Percentiles rank a stretch among this genome's conserved stretches.
These are phyloP conservation scores for Eleusine indica DNA, from an alignment of 176 grass and related monocot species.

Conservation along the genomic window DNA sequence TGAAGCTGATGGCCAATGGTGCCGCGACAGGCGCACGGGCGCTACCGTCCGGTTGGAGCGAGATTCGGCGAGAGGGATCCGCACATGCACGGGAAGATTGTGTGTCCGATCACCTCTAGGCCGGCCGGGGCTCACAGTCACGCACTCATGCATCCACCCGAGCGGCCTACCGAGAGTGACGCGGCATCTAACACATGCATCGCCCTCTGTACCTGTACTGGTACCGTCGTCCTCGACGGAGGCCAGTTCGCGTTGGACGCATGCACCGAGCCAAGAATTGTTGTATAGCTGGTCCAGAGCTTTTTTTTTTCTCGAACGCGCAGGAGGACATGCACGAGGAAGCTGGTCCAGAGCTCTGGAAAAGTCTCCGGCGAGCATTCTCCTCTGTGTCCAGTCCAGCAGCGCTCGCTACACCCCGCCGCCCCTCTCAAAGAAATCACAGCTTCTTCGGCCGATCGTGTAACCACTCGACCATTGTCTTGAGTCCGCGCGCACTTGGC, in stretches of 20 bases:
- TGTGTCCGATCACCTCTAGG: not conserved
- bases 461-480: no score
- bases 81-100: constrained; percentile 40
- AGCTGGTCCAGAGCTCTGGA: no score
- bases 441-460: no score
- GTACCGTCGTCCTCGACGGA: not conserved
- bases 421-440: no score
- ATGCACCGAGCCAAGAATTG: not conserved
- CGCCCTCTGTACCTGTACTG: not conserved
- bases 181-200: constrained; percentile 49
- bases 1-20: not conserved
- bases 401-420: no score
- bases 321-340: no score
- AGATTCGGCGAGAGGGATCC: constrained; percentile 26
- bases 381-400: no score
- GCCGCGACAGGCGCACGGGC: not conserved
- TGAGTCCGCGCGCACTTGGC: not conserved
- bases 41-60: not conserved
- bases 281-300: not conserved
- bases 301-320: no score
- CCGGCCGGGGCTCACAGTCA: not conserved
- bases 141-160: no score
- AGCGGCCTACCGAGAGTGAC: constrained; percentile 49
- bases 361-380: no score
- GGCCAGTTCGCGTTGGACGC: not conserved